A percentile compares a stretch with the other conserved stretches of the same genome.
Conservation (phyloP, 2,329 filamentous ascomycete genomes). For the Fusarium anguioides region DNA sequence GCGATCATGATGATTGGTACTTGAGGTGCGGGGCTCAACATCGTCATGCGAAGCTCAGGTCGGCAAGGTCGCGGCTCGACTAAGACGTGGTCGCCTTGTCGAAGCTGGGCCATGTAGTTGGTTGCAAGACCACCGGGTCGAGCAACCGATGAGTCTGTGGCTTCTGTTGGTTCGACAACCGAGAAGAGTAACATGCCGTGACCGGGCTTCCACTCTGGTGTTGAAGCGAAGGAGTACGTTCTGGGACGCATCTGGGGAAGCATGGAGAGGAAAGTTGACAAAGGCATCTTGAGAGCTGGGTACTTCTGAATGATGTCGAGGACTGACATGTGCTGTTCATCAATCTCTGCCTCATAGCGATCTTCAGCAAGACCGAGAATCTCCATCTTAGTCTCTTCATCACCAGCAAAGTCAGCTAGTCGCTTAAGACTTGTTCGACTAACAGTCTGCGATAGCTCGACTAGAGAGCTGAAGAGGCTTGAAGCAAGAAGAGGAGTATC, state of each 20-base stretch:
- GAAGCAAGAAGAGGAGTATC: constrained; percentile 67
- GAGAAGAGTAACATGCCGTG: constrained; percentile 15
- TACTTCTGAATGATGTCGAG: constrained; percentile 77
- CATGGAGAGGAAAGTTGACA: constrained; percentile 76
- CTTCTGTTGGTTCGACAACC: neutral
- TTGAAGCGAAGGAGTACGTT: constrained; percentile 13
- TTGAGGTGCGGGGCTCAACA: neutral
- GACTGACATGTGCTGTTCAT: constrained; percentile 68
- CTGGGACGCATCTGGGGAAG: constrained; percentile 72
- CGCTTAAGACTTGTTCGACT: constrained; percentile 66
- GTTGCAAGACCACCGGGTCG: constrained; percentile 4
- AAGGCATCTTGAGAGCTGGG: constrained; percentile 66
- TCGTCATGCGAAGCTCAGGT: neutral
- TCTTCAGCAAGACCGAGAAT: constrained; percentile 61
- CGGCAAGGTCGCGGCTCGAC: constrained; percentile 1
- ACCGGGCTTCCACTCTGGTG: neutral
- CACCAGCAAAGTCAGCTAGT: constrained; percentile 51
- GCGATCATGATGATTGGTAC: constrained; percentile 17
- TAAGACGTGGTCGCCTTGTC: neutral
- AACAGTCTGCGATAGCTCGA: constrained; percentile 78
- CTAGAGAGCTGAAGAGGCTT: constrained; percentile 74
- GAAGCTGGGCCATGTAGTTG: neutral
- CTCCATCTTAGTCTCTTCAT: constrained; percentile 59
- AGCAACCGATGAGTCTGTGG: rapidly evolving
- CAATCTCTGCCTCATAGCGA: constrained; percentile 60